Base-by-base conservation (phyloP, 352 stramenopile genomes). In the Blastocystis hominis region DNA sequence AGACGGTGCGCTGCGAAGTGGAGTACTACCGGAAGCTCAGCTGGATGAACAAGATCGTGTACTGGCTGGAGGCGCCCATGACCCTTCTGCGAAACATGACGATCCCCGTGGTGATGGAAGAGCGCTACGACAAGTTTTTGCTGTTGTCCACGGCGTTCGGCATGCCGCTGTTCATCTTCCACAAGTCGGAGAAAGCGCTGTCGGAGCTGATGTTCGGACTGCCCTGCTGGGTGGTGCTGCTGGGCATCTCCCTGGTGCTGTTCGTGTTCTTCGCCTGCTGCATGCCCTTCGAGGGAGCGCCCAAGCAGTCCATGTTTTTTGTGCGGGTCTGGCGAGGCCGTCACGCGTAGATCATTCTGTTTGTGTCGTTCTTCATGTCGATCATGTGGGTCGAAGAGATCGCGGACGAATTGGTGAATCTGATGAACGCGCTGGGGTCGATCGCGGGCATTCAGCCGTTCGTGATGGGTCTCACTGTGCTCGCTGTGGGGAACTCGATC, bases 361-460 rank as follows among this genome's bases (percentile, higher is more conserved):
- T 84, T 34, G 44, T 68, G 2, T 56, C 72, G 5, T 84, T 84
- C 50, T 54, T 88, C n/a, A 88, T 88, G 36, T 96, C 93, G 75
- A 93, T 96, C 24, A 92, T 92, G 68, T 97, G 94, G 94, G 96
- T 97, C 86, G 96, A 96, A 89, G 90, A 92, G 1, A 90, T 96
- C 44, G 93, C 93, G 4, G 93, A 91, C 61, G 93, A 97, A 64
- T 78, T 96, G 0, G 92, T 97, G 76, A 91, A 91, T 15, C 76
- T 95, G 38, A 89, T 96, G 15, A 90, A 94, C 44, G 92, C 92
- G 0, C 40, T 91, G 7, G 93, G 93, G 15, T 91, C 92, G 17
- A 88, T 93, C 3, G 89, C 91, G 17, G 90, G 91, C n/a, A 93
- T 96, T 70, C 91, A 92, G 17, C 55, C 75, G 0, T 84, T 89